Evolutionary conservation across 176 grass and related monocot species (phyloP), one percentile per base, ranked within the genome.

Genomic region (Miscanthus lutarioriparius): DNA sequence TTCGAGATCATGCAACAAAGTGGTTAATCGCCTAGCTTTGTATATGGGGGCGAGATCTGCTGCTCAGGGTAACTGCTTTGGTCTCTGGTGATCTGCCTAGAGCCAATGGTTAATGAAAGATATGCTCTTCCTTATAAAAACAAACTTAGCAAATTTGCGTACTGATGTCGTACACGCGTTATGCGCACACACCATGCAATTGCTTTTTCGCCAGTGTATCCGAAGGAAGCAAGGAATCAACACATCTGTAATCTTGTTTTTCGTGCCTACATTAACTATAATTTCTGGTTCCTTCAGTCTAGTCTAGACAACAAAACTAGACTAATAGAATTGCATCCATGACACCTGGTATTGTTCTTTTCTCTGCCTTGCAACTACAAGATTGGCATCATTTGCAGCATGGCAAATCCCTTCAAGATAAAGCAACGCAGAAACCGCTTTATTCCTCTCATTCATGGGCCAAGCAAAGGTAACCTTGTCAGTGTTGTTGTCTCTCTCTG

Each of bases 311-410:
- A 72, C 25, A 40, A 41, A 51, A 51, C 47, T 19, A 19, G 5
- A 1, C 48, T 7, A 16, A 17, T 17, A 53, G 16, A 53, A 53
- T 7, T 49, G 20, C 43, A 10, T 6, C 10, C 70, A 20, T 10
- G 53, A 3, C 12, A 11, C 59, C 27, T 32, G 20, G 41, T 66
- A 22, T 48, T 53, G 64, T 84, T 84, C 82, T 37, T 84, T 75
- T 51, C 62, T 37, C 10, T 68, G 19, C 37, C 83, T 78, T 85
- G 75, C 78, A 81, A 67, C 61, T 58, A 35, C 2, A 81, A 81
- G 36, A 66, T 81, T 87, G 85, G 85, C 6, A 87, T 87, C 59
- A 67, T 80, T 66, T 74, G 77, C 43, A 54, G 28, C 22, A 23
- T 25, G 53, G 15, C 62, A n/a, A 54, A 56, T 67, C 25, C 19